Conservation (phyloP, 2,329 filamentous ascomycete genomes). For the Fusarium sp. region DNA sequence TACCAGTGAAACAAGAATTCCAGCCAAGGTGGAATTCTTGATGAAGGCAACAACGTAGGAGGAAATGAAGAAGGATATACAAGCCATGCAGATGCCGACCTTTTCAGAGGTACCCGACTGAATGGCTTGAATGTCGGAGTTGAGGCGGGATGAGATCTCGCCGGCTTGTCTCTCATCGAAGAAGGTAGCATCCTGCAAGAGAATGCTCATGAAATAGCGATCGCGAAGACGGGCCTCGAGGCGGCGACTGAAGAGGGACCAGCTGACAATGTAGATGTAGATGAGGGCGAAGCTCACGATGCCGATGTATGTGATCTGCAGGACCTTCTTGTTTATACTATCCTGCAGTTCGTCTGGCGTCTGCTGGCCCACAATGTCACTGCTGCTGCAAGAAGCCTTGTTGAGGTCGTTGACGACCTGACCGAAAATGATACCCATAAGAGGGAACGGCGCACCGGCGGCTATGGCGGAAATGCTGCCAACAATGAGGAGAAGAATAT, state of each 20-base stretch:
- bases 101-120: conserved; percentile 78
- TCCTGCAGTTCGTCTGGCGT: conserved; percentile 50
- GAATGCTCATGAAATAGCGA: conserved; percentile 67
- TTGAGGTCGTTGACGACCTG: conserved; percentile 73
- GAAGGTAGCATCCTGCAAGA: conserved; percentile 71
- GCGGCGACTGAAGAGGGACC: conserved; percentile 72
- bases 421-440: conserved; percentile 74
- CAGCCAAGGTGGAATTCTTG: conserved; percentile 71
- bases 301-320: conserved; percentile 72
- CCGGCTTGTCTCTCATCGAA: conserved; percentile 73
- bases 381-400: conserved; percentile 61
- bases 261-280: conserved; percentile 73
- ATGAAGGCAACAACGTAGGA: conserved; percentile 76
- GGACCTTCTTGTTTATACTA: conserved; percentile 67
- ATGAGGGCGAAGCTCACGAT: conserved; percentile 72
- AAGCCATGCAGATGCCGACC: conserved; percentile 73
- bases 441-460: conserved; percentile 71
- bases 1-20: conserved; percentile 71
- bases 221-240: conserved; percentile 72
- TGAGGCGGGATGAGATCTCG: conserved; percentile 72
- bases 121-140: conserved; percentile 74
- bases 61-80: conserved; percentile 73
- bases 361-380: conserved; percentile 37
- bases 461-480: conserved; percentile 62
- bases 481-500: conserved; percentile 55